Evolutionary conservation across 306 rosid species (phyloP).

Genomic region (Canavalia ensiformis): DNA sequence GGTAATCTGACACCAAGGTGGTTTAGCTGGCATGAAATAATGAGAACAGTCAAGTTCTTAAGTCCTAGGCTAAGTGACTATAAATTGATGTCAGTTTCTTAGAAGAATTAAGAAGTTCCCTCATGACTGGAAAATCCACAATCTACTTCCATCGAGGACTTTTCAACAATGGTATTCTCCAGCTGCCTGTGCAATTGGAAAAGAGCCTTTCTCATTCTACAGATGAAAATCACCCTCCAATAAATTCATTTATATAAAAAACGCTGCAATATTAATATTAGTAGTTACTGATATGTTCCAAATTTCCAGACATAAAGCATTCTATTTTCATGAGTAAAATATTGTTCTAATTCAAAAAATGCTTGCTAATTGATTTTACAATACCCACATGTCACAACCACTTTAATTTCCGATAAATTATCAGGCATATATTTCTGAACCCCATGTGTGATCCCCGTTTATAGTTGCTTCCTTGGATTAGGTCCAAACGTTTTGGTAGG

Average conservation of each 20-base stretch:
- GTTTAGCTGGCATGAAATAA: not conserved
- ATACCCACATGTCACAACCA: not conserved
- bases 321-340: not conserved
- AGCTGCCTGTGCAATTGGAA: no score
- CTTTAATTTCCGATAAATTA: not conserved
- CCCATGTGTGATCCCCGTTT: not conserved
- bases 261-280: not conserved
- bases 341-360: not conserved
- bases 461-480: not conserved
- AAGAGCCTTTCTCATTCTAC: not conserved
- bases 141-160: no score
- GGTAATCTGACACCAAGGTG: not conserved
- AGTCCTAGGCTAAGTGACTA: not conserved
- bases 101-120: no score
- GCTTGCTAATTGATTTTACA: not conserved
- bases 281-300: not conserved
- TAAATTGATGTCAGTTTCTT: not conserved
- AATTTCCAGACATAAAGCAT: conserved; percentile 10
- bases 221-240: conserved; percentile 13
- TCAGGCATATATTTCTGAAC: not conserved
- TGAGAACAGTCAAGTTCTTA: not conserved
- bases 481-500: conserved; percentile 2
- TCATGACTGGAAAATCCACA: no score
- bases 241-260: conserved; percentile 21
- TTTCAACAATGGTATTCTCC: no score